These are phyloP conservation scores for Lenwebbia sp. DNA, from an alignment of 345 rosid genomes.

Conservation along the genomic window DNA sequence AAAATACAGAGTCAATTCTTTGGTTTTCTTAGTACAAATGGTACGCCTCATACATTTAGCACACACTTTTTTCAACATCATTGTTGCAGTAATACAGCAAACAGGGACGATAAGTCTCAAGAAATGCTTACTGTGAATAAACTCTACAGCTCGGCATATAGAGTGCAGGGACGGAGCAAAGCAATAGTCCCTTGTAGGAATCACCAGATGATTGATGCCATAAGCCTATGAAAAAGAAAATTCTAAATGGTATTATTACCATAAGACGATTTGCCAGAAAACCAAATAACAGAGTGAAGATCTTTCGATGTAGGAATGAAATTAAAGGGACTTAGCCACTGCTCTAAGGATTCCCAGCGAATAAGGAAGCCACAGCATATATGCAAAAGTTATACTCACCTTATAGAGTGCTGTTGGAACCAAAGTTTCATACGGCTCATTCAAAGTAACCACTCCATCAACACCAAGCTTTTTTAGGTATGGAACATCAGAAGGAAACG, in stretches of 20 bases:
- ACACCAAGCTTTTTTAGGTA: slow-evolving; percentile 65
- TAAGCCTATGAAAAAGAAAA: slow-evolving; percentile 34
- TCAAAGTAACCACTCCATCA: slow-evolving; percentile 62
- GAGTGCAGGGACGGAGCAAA: slow-evolving; percentile 86
- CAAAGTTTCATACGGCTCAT: slow-evolving; percentile 81
- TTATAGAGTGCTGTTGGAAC: slow-evolving; percentile 69
- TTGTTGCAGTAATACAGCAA: not conserved
- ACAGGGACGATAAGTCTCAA: not conserved
- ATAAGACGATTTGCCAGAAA: not conserved
- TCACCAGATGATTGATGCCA: slow-evolving; percentile 83
- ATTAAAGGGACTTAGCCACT: not conserved
- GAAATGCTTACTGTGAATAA: slow-evolving; percentile 53
- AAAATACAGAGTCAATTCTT: not conserved
- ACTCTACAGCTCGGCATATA: slow-evolving; percentile 78
- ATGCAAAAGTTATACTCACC: slow-evolving; percentile 14
- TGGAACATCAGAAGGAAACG: slow-evolving; percentile 68
- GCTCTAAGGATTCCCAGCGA: not conserved
- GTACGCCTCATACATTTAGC: not conserved
- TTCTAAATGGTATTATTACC: not conserved
- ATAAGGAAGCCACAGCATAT: not conserved
- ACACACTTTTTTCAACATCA: not conserved
- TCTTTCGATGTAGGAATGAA: not conserved
- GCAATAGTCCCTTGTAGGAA: slow-evolving; percentile 95
- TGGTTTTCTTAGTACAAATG: not conserved
- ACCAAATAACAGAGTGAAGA: not conserved